Percentiles rank a stretch among this genome's conserved stretches.
Conservation (phyloP, 805 yeast genomes). For the Osmozyma mogii region DNA sequence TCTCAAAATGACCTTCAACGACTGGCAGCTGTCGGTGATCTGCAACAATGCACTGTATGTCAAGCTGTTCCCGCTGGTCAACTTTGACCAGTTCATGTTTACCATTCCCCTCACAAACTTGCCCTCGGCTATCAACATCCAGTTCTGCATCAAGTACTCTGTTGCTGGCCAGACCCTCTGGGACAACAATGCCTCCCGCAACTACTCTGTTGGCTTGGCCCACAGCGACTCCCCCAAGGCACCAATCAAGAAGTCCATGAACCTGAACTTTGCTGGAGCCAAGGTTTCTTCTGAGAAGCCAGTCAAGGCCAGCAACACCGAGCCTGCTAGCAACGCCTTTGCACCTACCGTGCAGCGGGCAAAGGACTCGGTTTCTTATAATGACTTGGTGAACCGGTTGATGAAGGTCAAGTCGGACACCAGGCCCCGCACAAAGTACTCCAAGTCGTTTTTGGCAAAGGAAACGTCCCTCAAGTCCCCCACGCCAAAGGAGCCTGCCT, state of each 20-base stretch:
- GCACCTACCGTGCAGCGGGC: conserved; percentile 1
- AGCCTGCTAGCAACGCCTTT: not conserved
- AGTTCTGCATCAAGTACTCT: conserved; percentile 26
- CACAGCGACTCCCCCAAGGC: conserved; percentile 1
- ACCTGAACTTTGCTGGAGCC: conserved; percentile 4
- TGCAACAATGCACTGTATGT: conserved; percentile 16
- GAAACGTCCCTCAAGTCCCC: not conserved
- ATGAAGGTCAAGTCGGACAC: conserved; percentile 6
- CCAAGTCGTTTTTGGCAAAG: conserved; percentile 20
- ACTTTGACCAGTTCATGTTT: conserved; percentile 44
- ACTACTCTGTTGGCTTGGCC: conserved; percentile 29
- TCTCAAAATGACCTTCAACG: conserved; percentile 42
- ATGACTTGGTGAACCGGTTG: conserved; percentile 17
- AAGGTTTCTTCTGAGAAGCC: conserved; percentile 3
- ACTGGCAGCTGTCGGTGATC: conserved; percentile 33
- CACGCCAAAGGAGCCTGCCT: not conserved
- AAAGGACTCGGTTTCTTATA: conserved; percentile 14
- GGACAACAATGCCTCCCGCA: conserved; percentile 30
- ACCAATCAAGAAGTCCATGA: conserved; percentile 3
- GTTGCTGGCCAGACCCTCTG: conserved; percentile 23
- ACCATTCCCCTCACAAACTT: conserved; percentile 35
- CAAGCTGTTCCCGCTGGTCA: conserved; percentile 16
- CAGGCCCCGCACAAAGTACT: conserved; percentile 14
- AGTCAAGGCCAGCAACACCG: conserved; percentile 1
- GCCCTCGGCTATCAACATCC: conserved; percentile 22